Conservation (phyloP, 257 asterid genomes). For the Voacanga thouarsii region DNA sequence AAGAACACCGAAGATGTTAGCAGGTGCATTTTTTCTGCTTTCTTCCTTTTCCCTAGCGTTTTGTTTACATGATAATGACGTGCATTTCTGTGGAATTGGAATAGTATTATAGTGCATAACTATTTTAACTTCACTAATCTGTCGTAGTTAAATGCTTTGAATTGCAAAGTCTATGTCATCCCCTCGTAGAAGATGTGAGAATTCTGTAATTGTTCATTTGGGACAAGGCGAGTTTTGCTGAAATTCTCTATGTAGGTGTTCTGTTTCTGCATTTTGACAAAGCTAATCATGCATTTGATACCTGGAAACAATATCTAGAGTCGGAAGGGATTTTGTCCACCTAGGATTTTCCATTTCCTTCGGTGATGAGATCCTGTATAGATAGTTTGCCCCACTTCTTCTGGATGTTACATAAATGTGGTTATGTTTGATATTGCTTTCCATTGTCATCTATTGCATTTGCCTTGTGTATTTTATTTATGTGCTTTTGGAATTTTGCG, state of each 20-base stretch:
- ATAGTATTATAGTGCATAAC: background rate
- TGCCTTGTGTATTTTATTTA: background rate
- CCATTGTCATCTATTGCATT: background rate
- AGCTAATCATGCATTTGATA: too few species aligned
- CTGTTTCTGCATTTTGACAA: background rate
- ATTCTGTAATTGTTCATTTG: too few species aligned
- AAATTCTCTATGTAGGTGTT: background rate
- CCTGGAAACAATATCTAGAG: too few species aligned
- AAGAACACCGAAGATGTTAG: conserved; percentile 57
- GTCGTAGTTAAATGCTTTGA: background rate
- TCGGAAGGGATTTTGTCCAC: too few species aligned
- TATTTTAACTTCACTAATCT: background rate
- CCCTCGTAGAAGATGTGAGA: too few species aligned
- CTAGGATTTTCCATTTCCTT: background rate
- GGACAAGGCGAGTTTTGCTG: background rate
- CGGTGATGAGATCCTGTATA: background rate
- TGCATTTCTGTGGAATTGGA: background rate
- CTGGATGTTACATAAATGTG: background rate
- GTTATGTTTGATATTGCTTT: background rate
- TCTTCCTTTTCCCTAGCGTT: background rate
- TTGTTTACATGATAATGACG: background rate
- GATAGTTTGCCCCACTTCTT: background rate
- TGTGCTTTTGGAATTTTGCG: conserved; percentile 1
- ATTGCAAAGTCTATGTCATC: too few species aligned
- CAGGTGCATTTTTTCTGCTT: conserved; percentile 43